Evolutionary conservation across 176 grass and related monocot genomes (phyloP), one percentile per base, ranked within the genome.

Genomic region (Eremochloa ophiuroides): DNA sequence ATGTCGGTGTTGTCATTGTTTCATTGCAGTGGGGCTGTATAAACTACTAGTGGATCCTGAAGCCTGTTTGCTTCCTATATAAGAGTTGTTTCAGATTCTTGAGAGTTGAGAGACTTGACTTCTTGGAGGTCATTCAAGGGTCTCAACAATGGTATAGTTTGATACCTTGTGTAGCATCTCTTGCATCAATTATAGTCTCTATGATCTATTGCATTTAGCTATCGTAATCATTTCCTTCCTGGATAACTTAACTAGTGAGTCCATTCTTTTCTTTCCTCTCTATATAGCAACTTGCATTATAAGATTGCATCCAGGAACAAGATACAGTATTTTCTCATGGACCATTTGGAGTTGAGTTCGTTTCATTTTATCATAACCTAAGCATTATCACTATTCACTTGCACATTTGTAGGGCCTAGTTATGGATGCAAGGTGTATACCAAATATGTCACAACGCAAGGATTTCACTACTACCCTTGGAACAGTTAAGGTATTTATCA

Each of bases 11-110:
- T 39, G 17, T 87, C 85, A 82, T 77, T 30, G 71, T 47, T 82
- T 66, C 62, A 62, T 75, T 47, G 18, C 60, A 73, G 10, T 29
- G 29, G 79, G 53, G 43, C 65, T 87, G 38, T 61, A 62, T 80
- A 71, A 27, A 50, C 39, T 47, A 63, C 64, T 46, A 31, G 59
- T 69, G 44, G 62, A 70, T 74, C 38, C 7, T 77, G 51, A 51
- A 76, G 51, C 55, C 39, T 76, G 48, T 48, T 82, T 47, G 38
- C 63, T 71, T 63, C 63, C 78, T 76, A 81, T 87, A 74, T 86
- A 86, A 86, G 43, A 46, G 70, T 26, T 30, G 41, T 62, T 73
- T 74, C 13, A 63, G 31, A 73, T 73, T 42, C 55, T 66, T n/a
- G 9, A 70, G 67, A 27, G 22, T 27, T 42, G 67, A 69, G 42